A percentile compares a stretch with the other conserved stretches of the same genome.
phyloP scores from a whole-genome alignment of 148 eudicot species.

The Fagopyrum homotropicum region DNA sequence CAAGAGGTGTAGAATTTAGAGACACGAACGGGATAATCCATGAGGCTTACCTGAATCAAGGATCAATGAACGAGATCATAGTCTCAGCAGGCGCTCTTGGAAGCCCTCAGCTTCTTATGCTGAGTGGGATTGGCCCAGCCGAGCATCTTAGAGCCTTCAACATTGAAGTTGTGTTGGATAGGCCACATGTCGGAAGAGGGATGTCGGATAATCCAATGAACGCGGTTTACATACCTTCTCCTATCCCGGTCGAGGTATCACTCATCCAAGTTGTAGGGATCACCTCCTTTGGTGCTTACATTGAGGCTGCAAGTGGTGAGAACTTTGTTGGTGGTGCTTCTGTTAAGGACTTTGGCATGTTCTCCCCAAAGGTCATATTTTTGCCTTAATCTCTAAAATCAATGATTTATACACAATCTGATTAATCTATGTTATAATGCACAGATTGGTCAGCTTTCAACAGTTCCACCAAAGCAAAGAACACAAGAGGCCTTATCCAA shows the following conservation, averaged over 20 bases:
- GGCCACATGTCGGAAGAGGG: conserved; percentile 66
- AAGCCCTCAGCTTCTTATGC: conserved; percentile 84
- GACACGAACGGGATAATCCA: conserved; percentile 51
- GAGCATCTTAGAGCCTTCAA: conserved; percentile 58
- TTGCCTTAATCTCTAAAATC: not conserved
- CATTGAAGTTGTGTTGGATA: conserved; percentile 51
- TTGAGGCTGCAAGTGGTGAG: conserved; percentile 81
- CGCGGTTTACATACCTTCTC: conserved; percentile 74
- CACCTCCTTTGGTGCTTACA: conserved; percentile 62
- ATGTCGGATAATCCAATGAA: conserved; percentile 95
- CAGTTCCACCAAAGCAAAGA: conserved; percentile 76
- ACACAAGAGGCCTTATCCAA: conserved; percentile 63
- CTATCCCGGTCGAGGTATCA: conserved; percentile 69
- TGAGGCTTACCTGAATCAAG: conserved; percentile 46
- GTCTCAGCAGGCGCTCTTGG: conserved; percentile 82
- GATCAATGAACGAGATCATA: conserved; percentile 56
- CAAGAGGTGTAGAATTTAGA: conserved; percentile 59
- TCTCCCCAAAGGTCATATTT: conserved; percentile 64
- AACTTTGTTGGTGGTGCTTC: conserved; percentile 36
- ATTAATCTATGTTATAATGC: not conserved
- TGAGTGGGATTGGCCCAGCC: conserved; percentile 79
- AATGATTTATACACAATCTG: not conserved
- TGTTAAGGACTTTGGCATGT: conserved; percentile 59
- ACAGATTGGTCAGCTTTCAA: conserved; percentile 90
- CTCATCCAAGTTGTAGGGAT: conserved; percentile 83